Evolutionary conservation across 2,329 filamentous ascomycete genomes (phyloP).

Genomic region (Beauveria sp.): DNA sequence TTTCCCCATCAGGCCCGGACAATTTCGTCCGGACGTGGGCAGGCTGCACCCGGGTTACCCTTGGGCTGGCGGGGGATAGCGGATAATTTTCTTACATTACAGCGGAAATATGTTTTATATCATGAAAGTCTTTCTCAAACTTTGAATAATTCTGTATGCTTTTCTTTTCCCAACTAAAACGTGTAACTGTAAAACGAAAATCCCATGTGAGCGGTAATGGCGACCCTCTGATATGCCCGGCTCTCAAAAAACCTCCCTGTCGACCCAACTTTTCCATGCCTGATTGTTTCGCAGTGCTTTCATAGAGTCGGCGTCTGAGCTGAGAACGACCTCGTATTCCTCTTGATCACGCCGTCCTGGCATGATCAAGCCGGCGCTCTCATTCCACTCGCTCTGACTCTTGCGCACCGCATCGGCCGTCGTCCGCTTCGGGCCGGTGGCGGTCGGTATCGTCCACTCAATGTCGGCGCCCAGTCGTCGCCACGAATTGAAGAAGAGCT

Average conservation of each 20-base stretch:
- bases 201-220: too few relatives aligned
- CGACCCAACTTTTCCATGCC: constrained; percentile 23
- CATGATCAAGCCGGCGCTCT: constrained; percentile 25
- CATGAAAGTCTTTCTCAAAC: not conserved
- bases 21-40: not conserved
- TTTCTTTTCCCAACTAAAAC: not conserved
- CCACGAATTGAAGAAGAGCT: constrained; percentile 39
- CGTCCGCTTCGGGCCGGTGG: not conserved
- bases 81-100: not conserved
- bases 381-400: constrained; percentile 22
- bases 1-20: not conserved
- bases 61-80: not conserved
- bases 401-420: constrained; percentile 24
- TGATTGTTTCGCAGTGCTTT: constrained; percentile 18
- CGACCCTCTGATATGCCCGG: not conserved
- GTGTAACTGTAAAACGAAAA: not conserved
- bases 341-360: constrained; percentile 19
- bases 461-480: constrained; percentile 35
- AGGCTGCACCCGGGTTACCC: not conserved
- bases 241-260: constrained; percentile 10
- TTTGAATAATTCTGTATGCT: not conserved
- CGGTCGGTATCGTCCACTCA: constrained; percentile 26
- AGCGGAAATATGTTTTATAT: not conserved
- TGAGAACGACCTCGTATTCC: constrained; percentile 25
- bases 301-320: constrained; percentile 24